These are phyloP conservation scores for Cercospora sp. DNA, from an alignment of 2,329 filamentous ascomycete species.

Conservation along the genomic window DNA sequence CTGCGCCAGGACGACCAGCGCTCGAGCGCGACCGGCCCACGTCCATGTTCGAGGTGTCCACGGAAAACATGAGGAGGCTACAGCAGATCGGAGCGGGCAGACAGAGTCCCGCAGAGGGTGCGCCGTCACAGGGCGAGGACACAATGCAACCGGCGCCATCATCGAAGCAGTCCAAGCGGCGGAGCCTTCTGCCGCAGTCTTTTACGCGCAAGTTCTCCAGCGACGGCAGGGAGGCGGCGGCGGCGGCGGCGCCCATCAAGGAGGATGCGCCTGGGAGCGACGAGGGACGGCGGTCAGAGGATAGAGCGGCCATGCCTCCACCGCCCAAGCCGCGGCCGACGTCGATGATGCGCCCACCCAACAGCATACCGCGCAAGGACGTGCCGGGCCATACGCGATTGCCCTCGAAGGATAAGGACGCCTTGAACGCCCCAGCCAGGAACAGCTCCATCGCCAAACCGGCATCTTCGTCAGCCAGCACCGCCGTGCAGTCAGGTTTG, in stretches of 20 bases:
- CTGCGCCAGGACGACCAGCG: constrained; percentile 27
- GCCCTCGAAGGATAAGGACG: constrained; percentile 27
- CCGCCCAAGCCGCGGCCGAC: constrained; percentile 29
- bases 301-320: constrained; percentile 35
- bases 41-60: constrained; percentile 37
- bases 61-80: constrained; percentile 26
- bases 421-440: constrained; percentile 8
- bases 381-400: constrained; percentile 22
- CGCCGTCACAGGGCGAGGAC: constrained; percentile 3
- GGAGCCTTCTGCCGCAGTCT: constrained; percentile 38
- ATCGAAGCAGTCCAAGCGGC: constrained; percentile 33
- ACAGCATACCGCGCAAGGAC: constrained; percentile 23
- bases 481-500: constrained; percentile 11
- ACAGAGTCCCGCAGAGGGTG: constrained; percentile 4
- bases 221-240: constrained; percentile 23
- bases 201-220: constrained; percentile 27
- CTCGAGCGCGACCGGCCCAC: constrained; percentile 30
- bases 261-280: constrained; percentile 30
- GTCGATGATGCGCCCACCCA: constrained; percentile 26
- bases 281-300: constrained; percentile 19
- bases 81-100: constrained; percentile 25
- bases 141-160: not conserved
- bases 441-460: constrained; percentile 16
- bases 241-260: constrained; percentile 19
- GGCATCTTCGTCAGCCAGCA: not conserved